Percentiles rank a stretch among this genome's conserved stretches.
These are phyloP conservation scores for Citrus hindsii DNA, from an alignment of 345 rosid genomes.

Conservation along the genomic window DNA sequence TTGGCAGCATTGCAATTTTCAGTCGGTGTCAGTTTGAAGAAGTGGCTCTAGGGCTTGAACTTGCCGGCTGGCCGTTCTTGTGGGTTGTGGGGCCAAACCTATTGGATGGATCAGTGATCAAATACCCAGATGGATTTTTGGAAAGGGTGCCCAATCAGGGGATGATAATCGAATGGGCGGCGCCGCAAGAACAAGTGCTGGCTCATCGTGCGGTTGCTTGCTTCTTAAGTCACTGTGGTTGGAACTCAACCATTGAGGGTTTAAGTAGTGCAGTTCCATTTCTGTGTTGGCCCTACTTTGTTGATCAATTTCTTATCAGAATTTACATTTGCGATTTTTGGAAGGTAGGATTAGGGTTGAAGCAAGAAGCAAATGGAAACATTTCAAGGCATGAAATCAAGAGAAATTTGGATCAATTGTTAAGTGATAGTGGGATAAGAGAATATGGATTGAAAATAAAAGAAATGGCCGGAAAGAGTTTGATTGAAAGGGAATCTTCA, in stretches of 20 bases:
- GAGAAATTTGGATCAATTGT: slow-evolving; percentile 3
- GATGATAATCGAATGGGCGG: slow-evolving; percentile 28
- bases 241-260: slow-evolving; percentile 35
- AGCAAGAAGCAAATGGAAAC: slow-evolving; percentile 3
- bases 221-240: slow-evolving; percentile 38
- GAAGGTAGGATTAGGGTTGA: slow-evolving; percentile 11
- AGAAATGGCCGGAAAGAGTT: slow-evolving; percentile 10
- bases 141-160: slow-evolving; percentile 6
- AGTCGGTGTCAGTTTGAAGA: slow-evolving; percentile 8
- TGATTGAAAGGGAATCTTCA: slow-evolving; percentile 9
- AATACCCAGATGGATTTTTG: slow-evolving; percentile 9
- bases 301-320: slow-evolving; percentile 27
- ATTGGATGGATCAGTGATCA: not conserved
- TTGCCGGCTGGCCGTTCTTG: slow-evolving; percentile 14
- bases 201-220: slow-evolving; percentile 31
- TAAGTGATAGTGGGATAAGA: not conserved
- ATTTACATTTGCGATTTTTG: slow-evolving; percentile 23
- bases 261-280: slow-evolving; percentile 21
- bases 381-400: slow-evolving; percentile 15
- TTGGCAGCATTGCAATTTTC: slow-evolving; percentile 16
- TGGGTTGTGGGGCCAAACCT: slow-evolving; percentile 20
- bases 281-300: slow-evolving; percentile 29
- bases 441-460: not conserved
- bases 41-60: slow-evolving; percentile 16
- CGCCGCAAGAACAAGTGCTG: slow-evolving; percentile 31